These are phyloP conservation scores for Phytophthora aleatoria DNA, from an alignment of 352 stramenopile species.

Conservation along the genomic window DNA sequence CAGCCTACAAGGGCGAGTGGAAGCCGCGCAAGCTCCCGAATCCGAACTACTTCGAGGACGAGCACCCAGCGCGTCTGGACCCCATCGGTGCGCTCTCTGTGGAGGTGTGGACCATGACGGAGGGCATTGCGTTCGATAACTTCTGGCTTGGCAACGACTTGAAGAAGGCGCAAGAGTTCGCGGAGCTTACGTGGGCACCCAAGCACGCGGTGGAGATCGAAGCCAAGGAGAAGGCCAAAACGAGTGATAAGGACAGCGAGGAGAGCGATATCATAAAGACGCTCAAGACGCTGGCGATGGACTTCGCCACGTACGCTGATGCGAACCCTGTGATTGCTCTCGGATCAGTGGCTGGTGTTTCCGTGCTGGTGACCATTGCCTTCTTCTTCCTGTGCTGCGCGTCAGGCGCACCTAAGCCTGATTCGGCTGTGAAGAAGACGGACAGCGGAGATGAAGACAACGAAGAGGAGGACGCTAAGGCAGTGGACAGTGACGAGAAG, in stretches of 20 bases:
- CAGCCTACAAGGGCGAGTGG: conserved; percentile 93
- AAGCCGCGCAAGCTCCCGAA: conserved; percentile 90
- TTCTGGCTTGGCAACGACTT: conserved; percentile 90
- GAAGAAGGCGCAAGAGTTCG: conserved; percentile 80
- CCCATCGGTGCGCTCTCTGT: conserved; percentile 90
- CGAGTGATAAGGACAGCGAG: conserved; percentile 42
- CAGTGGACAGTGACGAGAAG: conserved; percentile 41
- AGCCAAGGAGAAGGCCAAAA: conserved; percentile 54
- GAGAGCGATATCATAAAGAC: conserved; percentile 55
- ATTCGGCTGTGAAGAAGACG: conserved; percentile 33
- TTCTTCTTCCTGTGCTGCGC: conserved; percentile 70
- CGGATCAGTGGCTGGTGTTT: conserved; percentile 46
- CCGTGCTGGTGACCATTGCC: conserved; percentile 46
- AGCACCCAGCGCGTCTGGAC: conserved; percentile 78
- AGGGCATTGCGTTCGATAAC: conserved; percentile 93
- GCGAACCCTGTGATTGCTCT: conserved; percentile 65
- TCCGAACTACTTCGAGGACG: conserved; percentile 88
- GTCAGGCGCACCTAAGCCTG: conserved; percentile 28
- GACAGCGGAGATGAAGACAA: conserved; percentile 43
- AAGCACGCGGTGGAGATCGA: conserved; percentile 77
- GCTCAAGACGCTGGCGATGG: conserved; percentile 39
- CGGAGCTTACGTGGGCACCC: conserved; percentile 66
- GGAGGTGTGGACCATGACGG: conserved; percentile 92
- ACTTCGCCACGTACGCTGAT: conserved; percentile 58
- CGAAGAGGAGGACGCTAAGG: conserved; percentile 46